Evolutionary conservation across 2,329 filamentous ascomycete genomes (phyloP), one percentile per base, ranked within the genome.

Genomic region (Mycosphaerelloides madeirae): DNA sequence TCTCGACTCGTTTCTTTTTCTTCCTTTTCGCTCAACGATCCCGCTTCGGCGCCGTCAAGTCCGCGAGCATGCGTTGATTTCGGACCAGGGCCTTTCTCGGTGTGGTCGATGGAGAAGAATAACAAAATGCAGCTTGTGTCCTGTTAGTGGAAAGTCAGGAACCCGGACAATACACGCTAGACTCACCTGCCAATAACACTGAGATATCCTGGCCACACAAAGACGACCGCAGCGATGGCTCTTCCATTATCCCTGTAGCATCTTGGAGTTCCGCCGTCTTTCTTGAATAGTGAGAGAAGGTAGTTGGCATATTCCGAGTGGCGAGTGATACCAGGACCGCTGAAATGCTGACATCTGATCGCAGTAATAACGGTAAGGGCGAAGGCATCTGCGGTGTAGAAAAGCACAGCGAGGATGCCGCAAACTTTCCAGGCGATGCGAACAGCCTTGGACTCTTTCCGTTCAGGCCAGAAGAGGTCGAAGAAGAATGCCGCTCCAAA

Each of bases 401-500:
- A 68, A 9, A 74, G 28, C 28, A 68, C 71, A 6, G 77, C 65
- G 2, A 76, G 56, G 1, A 78, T 60, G 0, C 73, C 72, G 49
- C 69, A 75, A 9, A 74, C 66, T 54, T 70, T 75, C 78, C 77
- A 81, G 1, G 76, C 72, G n/a, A 71, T 53, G 38, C 72, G 71
- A 3, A 80, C 75, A 15, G 65, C 58, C 15, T 49, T 57, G 3
- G 66, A 71, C 49, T 81, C 77, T 8, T 67, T 59, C 37, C 77
- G 68, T 40, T 77, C 75, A 0, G 77, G 77, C 75, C 76, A 80
- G 64, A 80, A 79, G 3, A 81, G 70, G 55, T 80, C 78, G 61
- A 80, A 79, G 67, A 80, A 80, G 66, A 80, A 80, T 0, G 72
- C 77, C 1, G 72, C 71, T 16, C 77, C 77, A 54, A 81, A 80